Conservation (phyloP, 257 asterid genomes). For the Gardenia jasminoides region DNA sequence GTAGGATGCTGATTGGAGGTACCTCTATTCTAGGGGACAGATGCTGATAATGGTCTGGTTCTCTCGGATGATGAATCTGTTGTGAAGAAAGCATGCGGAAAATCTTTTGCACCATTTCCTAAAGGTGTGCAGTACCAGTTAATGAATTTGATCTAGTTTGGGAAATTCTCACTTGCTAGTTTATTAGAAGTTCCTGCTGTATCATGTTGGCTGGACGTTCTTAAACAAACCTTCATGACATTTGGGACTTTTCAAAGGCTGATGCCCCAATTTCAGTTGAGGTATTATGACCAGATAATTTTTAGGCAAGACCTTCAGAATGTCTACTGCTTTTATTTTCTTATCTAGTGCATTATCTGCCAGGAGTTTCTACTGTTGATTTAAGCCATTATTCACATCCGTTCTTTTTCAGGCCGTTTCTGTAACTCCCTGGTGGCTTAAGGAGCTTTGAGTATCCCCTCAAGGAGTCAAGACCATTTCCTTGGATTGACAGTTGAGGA, state of each 20-base stretch:
- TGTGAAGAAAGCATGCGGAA: conserved; percentile 35
- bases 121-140: conserved; percentile 22
- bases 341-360: not conserved
- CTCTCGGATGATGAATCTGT: conserved; percentile 29
- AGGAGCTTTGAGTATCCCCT: conserved; percentile 26
- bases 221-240: not conserved
- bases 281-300: not conserved
- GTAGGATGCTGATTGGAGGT: conserved; percentile 41
- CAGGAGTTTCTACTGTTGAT: not conserved
- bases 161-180: not conserved
- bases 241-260: no score
- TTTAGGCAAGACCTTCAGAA: not conserved
- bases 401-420: conserved; percentile 19
- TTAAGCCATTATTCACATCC: not conserved
- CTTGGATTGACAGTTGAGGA: conserved; percentile 28
- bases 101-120: conserved; percentile 38
- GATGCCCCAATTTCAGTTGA: no score
- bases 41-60: conserved; percentile 28
- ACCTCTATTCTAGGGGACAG: conserved; percentile 41
- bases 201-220: not conserved
- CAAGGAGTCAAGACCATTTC: conserved; percentile 27
- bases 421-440: conserved; percentile 27
- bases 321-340: no score
- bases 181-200: not conserved
- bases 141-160: not conserved